Conservation (phyloP, 495 filamentous ascomycete species). For the Aspergillus nidulans region DNA sequence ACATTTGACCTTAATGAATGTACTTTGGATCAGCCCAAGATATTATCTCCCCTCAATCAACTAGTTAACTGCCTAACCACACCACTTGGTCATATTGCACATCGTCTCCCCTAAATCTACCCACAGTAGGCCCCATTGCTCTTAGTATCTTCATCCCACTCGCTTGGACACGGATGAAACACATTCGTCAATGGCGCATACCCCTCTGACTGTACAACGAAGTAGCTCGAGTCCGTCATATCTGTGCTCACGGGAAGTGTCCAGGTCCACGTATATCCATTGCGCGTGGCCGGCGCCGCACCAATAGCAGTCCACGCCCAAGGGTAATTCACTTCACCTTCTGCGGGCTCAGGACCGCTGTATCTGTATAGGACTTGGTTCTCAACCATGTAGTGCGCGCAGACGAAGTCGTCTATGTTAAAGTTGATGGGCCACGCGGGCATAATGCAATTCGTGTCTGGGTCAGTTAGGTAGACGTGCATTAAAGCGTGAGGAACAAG, state of each 20-base stretch:
- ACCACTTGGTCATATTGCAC: no score
- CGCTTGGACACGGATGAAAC: slow-evolving; percentile 9
- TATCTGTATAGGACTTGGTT: slow-evolving; percentile 9
- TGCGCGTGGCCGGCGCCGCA: not conserved
- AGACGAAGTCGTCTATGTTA: slow-evolving; percentile 11
- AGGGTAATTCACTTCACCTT: slow-evolving; percentile 3
- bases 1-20: no score
- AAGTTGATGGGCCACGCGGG: slow-evolving; percentile 15
- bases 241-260: slow-evolving; percentile 14
- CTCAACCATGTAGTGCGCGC: slow-evolving; percentile 19
- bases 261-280: not conserved
- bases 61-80: no score
- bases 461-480: slow-evolving; percentile 12
- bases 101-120: no score
- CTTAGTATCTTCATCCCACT: no score
- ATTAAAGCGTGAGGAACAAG: slow-evolving; percentile 16
- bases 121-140: no score
- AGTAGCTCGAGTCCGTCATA: slow-evolving; percentile 9
- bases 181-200: slow-evolving; percentile 16
- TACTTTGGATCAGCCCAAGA: no score
- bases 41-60: no score
- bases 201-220: slow-evolving; percentile 13
- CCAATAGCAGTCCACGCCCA: slow-evolving; percentile 3
- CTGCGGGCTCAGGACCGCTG: slow-evolving; percentile 10
- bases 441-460: slow-evolving; percentile 12